Evolutionary conservation across 768 basidiomycete genomes (phyloP), one percentile per base, ranked within the genome.

Genomic region (Albatrellus ellisii): DNA sequence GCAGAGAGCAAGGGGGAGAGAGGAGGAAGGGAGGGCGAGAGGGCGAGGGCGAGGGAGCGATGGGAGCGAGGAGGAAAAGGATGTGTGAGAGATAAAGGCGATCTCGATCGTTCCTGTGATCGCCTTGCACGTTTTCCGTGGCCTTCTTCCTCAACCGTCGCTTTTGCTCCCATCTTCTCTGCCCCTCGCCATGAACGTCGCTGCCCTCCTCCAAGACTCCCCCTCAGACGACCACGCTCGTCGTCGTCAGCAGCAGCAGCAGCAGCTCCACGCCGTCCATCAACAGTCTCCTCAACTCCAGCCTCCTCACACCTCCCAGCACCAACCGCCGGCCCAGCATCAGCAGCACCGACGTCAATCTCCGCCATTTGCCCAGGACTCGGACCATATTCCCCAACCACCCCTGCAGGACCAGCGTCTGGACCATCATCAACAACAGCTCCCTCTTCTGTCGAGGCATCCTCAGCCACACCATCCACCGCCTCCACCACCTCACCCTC

Each of bases 181-280:
- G 27, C 20, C 26, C 27, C 43, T 53, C 53, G 46, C 55, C 54
- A 82, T 82, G 79, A 79, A 82, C 60, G 76, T 83, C 50, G 73
- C 74, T 18, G 73, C 66, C 54, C 69, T 83, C 43, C 62, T 83
- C 20, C 77, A 80, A 50, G 77, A 78, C 58, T 73, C 78, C 0
- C 79, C 79, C 37, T 78, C 77, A 0, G 77, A 77, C 51, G 71
- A 71, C 52, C 62, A 53, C 52, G 52, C 3, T 47, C 62, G 9
- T 54, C 48, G 49, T 46, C 15, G 58, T 28, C 43, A 51, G 10
- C 58, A 56, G 39, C 56, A 53, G 36, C 50, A 55, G 49, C 59
- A 53, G 29, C 47, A 3, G 2, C 59, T 12, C 9, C 54, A 46
- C n/a, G n/a, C n/a, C n/a, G n/a, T n/a, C n/a, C n/a, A n/a, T n/a